A percentile compares a stretch with the other conserved stretches of the same genome.
Evolutionary conservation across 345 rosid species (phyloP).

Genomic region (Citrus medica): DNA sequence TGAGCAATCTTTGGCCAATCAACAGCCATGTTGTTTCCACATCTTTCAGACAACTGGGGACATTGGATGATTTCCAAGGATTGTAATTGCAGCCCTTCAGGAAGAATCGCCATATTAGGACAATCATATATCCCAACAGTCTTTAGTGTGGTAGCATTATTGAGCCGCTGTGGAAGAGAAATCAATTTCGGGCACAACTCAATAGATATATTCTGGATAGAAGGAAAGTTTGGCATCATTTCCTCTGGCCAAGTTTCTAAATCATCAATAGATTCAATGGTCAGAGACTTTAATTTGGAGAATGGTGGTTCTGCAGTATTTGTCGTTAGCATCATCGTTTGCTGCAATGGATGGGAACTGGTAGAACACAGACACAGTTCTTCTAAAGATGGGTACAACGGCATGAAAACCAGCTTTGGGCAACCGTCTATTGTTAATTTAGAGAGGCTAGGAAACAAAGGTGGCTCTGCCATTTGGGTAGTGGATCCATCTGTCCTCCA

Average conservation of each 20-base stretch:
- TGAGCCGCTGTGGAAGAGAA: background rate
- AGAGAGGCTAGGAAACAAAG: conserved; percentile 8
- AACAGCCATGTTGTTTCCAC: background rate
- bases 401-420: conserved; percentile 7
- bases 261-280: background rate
- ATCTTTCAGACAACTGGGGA: background rate
- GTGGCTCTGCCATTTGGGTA: background rate
- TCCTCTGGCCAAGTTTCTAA: background rate
- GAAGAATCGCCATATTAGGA: background rate
- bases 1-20: conserved; percentile 1
- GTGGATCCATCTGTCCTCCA: background rate
- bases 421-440: background rate
- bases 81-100: background rate
- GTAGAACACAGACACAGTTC: background rate
- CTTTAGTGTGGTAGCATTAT: background rate
- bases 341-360: background rate
- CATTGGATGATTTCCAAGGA: background rate
- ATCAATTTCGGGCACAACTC: background rate
- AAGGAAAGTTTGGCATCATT: background rate
- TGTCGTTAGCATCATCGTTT: background rate
- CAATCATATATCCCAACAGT: background rate
- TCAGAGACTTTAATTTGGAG: background rate
- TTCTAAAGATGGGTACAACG: conserved; percentile 3
- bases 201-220: background rate
- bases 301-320: background rate